Conservation (phyloP, 2,329 filamentous ascomycete genomes). For the Aspergillus amoenus region DNA sequence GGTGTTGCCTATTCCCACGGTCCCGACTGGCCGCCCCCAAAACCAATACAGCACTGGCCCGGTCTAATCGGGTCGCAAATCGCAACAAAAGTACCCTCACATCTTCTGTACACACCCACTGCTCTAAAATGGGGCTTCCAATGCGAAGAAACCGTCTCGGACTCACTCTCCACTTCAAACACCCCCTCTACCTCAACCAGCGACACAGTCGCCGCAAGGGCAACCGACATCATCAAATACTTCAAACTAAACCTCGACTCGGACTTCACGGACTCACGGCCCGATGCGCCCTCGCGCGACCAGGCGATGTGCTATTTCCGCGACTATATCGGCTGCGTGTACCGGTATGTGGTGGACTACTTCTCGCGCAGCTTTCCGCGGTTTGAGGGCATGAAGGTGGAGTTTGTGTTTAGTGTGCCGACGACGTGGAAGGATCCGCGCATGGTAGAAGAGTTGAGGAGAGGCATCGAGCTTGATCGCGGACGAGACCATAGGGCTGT, state of each 20-base stretch:
- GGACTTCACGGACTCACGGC: conserved; percentile 25
- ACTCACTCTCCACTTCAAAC: neutral
- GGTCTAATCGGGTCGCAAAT: conserved; percentile 30
- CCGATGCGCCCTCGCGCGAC: conserved; percentile 19
- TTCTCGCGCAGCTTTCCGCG: conserved; percentile 26
- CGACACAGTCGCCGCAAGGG: neutral
- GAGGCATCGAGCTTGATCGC: conserved; percentile 28
- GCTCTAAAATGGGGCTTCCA: conserved; percentile 35
- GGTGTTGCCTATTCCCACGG: conserved; percentile 38
- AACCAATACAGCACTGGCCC: conserved; percentile 37
- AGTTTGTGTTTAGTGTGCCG: conserved; percentile 45
- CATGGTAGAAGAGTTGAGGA: conserved; percentile 36
- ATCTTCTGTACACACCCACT: conserved; percentile 25
- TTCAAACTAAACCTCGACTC: conserved; percentile 41
- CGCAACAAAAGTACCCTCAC: conserved; percentile 35
- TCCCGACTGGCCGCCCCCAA: conserved; percentile 34
- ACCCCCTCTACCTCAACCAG: too few species aligned
- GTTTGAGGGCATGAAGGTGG: conserved; percentile 29
- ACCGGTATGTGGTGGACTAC: conserved; percentile 29
- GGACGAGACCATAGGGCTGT: conserved; percentile 35
- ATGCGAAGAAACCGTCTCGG: conserved; percentile 32
- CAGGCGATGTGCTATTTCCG: conserved; percentile 29
- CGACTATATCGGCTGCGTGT: conserved; percentile 36
- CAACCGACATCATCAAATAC: conserved; percentile 29
- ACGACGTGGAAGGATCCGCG: conserved; percentile 42